Percentiles rank a stretch among this genome's conserved stretches.
phyloP scores from a whole-genome alignment of 306 rosid genomes.

The Vachellia pachyceras region DNA sequence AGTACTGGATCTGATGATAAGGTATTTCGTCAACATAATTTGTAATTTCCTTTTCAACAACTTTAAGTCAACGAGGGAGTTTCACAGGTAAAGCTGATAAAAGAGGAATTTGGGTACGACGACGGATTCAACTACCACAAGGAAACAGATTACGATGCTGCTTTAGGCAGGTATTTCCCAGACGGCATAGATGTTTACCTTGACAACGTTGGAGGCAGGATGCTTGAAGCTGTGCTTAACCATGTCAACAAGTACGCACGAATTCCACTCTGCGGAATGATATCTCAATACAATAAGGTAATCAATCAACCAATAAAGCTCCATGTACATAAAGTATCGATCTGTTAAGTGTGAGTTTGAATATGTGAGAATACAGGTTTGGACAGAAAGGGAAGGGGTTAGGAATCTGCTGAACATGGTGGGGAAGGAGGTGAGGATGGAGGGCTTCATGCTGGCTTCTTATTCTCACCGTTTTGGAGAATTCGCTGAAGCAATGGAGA shows the following conservation, averaged over 20 bases:
- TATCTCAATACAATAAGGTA: slow-evolving; percentile 68
- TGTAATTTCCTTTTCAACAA: no score
- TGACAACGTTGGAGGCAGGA: slow-evolving; percentile 73
- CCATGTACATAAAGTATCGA: not conserved
- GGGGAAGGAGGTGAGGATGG: slow-evolving; percentile 68
- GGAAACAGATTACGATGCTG: slow-evolving; percentile 62
- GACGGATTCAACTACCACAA: slow-evolving; percentile 72
- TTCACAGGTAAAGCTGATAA: slow-evolving; percentile 60
- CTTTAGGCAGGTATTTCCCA: slow-evolving; percentile 67
- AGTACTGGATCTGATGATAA: slow-evolving; percentile 67
- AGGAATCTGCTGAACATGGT: slow-evolving; percentile 69
- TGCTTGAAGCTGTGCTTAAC: slow-evolving; percentile 74
- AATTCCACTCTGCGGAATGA: slow-evolving; percentile 71
- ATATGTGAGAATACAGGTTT: slow-evolving; percentile 45
- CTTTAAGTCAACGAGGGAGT: not conserved
- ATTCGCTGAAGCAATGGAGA: slow-evolving; percentile 58
- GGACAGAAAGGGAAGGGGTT: slow-evolving; percentile 68
- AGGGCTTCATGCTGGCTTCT: slow-evolving; percentile 58
- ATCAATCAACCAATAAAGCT: not conserved
- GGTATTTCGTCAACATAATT: slow-evolving; percentile 28
- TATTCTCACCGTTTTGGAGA: slow-evolving; percentile 62
- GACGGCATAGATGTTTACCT: slow-evolving; percentile 68
- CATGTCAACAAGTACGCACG: slow-evolving; percentile 65
- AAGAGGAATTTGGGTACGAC: slow-evolving; percentile 73
- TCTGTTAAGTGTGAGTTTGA: not conserved